phyloP scores from a whole-genome alignment of 768 basidiomycete genomes.

The Tylopilus cervinicoccineus region DNA sequence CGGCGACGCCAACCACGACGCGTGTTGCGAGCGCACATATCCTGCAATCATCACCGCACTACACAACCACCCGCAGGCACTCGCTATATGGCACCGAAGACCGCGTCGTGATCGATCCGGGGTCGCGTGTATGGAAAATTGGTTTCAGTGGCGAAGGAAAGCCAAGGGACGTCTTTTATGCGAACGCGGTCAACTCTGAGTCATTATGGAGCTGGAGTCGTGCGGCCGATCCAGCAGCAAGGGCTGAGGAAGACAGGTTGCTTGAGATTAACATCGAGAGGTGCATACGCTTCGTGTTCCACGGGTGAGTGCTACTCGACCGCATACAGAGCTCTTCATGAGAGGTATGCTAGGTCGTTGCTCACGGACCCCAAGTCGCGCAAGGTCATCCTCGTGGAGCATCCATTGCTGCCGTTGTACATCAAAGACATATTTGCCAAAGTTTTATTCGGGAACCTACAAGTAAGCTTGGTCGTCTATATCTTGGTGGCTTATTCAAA shows the following conservation, averaged over 20 bases:
- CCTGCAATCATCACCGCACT: constrained; percentile 78
- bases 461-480: constrained; percentile 41
- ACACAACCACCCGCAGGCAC: constrained; percentile 80
- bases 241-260: constrained; percentile 70
- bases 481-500: neutral
- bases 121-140: constrained; percentile 92
- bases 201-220: constrained; percentile 61
- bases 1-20: constrained; percentile 55
- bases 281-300: constrained; percentile 74
- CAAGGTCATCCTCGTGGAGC: constrained; percentile 91
- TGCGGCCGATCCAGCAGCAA: constrained; percentile 48
- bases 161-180: constrained; percentile 83
- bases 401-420: constrained; percentile 78
- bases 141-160: constrained; percentile 96
- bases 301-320: constrained; percentile 54
- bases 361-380: constrained; percentile 93
- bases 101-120: constrained; percentile 91
- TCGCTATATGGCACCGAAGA: constrained; percentile 97
- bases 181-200: constrained; percentile 39
- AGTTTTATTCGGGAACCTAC: constrained; percentile 85
- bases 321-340: neutral
- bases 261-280: constrained; percentile 67
- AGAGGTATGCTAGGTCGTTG: constrained; percentile 59
- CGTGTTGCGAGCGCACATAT: constrained; percentile 45
- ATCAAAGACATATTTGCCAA: constrained; percentile 88